These are phyloP conservation scores for Trypanosoma avium DNA, from an alignment of 208 protist species.

Conservation along the genomic window DNA sequence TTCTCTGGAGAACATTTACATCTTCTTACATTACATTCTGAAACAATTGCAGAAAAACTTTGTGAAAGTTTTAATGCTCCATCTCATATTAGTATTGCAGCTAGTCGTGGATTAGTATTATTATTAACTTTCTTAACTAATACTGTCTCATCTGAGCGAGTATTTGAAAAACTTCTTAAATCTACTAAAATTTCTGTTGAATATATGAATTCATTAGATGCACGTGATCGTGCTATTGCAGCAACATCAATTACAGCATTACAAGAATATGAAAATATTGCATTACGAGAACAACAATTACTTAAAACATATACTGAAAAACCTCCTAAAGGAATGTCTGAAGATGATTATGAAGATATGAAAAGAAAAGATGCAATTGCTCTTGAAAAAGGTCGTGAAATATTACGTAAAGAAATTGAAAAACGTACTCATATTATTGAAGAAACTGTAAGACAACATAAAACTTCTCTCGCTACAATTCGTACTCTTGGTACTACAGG, in stretches of 20 bases:
- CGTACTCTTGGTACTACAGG: slow-evolving; percentile 71
- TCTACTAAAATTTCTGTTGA: slow-evolving; percentile 35
- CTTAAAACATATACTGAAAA: slow-evolving; percentile 76
- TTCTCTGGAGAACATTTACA: slow-evolving; percentile 34
- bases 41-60: slow-evolving; percentile 41
- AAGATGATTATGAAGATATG: slow-evolving; percentile 82
- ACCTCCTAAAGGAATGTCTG: slow-evolving; percentile 83
- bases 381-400: slow-evolving; percentile 71
- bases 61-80: slow-evolving; percentile 18
- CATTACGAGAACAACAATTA: slow-evolving; percentile 67
- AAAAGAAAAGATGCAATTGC: slow-evolving; percentile 74
- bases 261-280: slow-evolving; percentile 53
- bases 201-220: slow-evolving; percentile 59
- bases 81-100: slow-evolving; percentile 55
- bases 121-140: slow-evolving; percentile 37
- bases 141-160: slow-evolving; percentile 32
- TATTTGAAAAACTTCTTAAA: slow-evolving; percentile 41
- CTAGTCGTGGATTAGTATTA: slow-evolving; percentile 70
- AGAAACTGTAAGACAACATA: slow-evolving; percentile 40
- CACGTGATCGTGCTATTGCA: slow-evolving; percentile 74
- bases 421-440: slow-evolving; percentile 48
- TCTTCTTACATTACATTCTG: slow-evolving; percentile 50
- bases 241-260: slow-evolving; percentile 45
- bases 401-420: slow-evolving; percentile 54
- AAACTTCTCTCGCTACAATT: slow-evolving; percentile 54